phyloP scores from a whole-genome alignment of 306 rosid genomes.

The Styphnolobium japonicum region DNA sequence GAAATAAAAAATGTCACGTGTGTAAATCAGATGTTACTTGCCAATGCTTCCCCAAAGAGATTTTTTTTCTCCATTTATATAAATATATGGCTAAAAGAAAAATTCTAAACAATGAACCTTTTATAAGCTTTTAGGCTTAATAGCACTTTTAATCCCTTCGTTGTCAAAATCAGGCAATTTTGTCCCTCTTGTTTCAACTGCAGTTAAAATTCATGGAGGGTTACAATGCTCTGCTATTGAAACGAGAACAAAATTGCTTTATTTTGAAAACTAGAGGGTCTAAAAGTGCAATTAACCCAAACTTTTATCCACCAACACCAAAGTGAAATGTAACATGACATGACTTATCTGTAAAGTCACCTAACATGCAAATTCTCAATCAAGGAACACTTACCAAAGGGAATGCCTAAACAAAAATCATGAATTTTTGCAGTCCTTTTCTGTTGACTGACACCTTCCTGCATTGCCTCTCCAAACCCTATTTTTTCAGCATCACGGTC shows the following conservation, averaged over 20 bases:
- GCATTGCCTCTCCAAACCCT: conserved; percentile 30
- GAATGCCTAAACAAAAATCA: conserved; percentile 97
- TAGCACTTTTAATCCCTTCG: neutral
- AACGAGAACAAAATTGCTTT: neutral
- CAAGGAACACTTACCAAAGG: conserved; percentile 64
- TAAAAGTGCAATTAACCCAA: neutral
- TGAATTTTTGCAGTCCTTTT: conserved; percentile 71
- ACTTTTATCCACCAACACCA: conserved; percentile 2
- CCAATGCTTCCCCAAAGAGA: neutral
- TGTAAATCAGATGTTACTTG: neutral
- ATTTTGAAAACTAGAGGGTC: neutral
- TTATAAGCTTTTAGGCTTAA: neutral
- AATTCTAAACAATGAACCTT: neutral
- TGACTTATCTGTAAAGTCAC: conserved; percentile 9
- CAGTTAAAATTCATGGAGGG: neutral
- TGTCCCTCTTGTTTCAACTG: neutral
- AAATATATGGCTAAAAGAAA: neutral
- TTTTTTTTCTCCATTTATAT: neutral
- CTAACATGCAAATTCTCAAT: conserved; percentile 15
- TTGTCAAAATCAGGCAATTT: neutral
- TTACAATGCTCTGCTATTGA: neutral
- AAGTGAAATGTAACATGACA: neutral
- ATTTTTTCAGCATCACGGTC: conserved; percentile 33
- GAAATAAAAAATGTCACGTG: neutral
- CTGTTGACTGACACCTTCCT: conserved; percentile 35